Base-by-base conservation (phyloP, 257 asterid genomes). In the Nicotiana tabacum region DNA sequence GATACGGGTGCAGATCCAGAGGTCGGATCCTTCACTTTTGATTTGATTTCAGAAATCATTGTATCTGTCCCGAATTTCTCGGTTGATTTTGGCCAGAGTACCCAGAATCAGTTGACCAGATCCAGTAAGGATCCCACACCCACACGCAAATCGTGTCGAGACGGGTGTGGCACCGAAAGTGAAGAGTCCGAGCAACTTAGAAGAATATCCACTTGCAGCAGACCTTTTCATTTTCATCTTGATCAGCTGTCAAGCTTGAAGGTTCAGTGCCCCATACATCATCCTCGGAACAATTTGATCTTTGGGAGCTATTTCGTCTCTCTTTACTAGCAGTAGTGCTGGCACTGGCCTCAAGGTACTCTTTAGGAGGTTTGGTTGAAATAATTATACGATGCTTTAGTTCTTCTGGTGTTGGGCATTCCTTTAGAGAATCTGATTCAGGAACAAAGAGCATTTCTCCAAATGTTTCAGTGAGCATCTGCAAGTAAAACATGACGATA, bases 241-340 rank as follows among this genome's bases (percentile, higher is more conserved):
- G 87, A 72, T 87, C 89, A 80, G 90, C 90, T 79, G 85, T 91
- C 81, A 87, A 89, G 86, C 77, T 77, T 56, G 97, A 89, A 78
- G 97, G 97, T 81, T 94, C 98, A 77, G 61, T n/a, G 9, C 97
- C 98, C 98, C 98, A 94, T 10, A n/a, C 90, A 87, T 92, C 97
- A 17, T 92, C 95, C 83, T 90, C 93, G 4, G 94, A 88, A 83
- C 87, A 92, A 80, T 89, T 91, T 85, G 80, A 87, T 72, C 37
- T 89, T 35, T 35, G 87, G 24, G 82, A 85, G 74, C 18, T 82
- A 82, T 77, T 84, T 37, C 62, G 88, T 74, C 74, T 84, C 65
- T 90, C 94, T 76, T 85, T 82, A 21, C 56, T 29, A n/a, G 76
- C 53, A 43, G 51, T 43, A 9, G 51, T 43, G 83, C 86, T 90